Conservation (phyloP, 2,329 filamentous ascomycete genomes). For the Arthrobotrys megalospora region DNA sequence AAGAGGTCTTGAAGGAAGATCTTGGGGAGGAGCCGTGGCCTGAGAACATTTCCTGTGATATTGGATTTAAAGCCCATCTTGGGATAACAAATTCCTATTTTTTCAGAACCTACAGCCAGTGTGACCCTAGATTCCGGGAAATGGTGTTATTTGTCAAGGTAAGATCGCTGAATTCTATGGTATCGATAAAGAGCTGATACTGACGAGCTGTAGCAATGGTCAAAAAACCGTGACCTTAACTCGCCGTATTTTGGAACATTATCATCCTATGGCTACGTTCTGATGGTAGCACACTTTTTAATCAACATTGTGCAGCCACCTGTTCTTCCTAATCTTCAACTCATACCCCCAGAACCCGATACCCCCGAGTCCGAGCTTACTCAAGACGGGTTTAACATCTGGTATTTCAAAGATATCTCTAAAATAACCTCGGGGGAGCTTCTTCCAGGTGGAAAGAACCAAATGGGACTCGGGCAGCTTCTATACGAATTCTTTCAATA, state of each 20-base stretch:
- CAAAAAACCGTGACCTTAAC: conserved; percentile 87
- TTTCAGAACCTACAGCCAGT: conserved; percentile 84
- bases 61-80: conserved; percentile 86
- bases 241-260: conserved; percentile 87
- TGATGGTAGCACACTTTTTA: conserved; percentile 93
- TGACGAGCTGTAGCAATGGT: conserved; percentile 76
- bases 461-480: conserved; percentile 78
- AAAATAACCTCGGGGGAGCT: conserved; percentile 70
- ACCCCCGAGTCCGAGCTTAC: conserved; percentile 65
- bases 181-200: not conserved
- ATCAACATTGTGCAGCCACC: conserved; percentile 85
- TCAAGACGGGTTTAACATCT: conserved; percentile 77
- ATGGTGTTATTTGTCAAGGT: conserved; percentile 87
- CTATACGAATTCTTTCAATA: conserved; percentile 91
- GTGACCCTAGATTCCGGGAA: conserved; percentile 81
- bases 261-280: conserved; percentile 85
- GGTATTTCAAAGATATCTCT: conserved; percentile 81
- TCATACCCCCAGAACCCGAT: conserved; percentile 67
- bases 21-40: conserved; percentile 58
- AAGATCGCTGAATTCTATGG: not conserved
- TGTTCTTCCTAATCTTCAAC: conserved; percentile 86
- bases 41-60: conserved; percentile 74
- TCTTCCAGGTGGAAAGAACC: conserved; percentile 71
- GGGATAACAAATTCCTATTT: conserved; percentile 87
- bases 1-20: conserved; percentile 44